Evolutionary conservation across 2,329 filamentous ascomycete genomes (phyloP).

Genomic region (Ploettnerulaceae sp.): DNA sequence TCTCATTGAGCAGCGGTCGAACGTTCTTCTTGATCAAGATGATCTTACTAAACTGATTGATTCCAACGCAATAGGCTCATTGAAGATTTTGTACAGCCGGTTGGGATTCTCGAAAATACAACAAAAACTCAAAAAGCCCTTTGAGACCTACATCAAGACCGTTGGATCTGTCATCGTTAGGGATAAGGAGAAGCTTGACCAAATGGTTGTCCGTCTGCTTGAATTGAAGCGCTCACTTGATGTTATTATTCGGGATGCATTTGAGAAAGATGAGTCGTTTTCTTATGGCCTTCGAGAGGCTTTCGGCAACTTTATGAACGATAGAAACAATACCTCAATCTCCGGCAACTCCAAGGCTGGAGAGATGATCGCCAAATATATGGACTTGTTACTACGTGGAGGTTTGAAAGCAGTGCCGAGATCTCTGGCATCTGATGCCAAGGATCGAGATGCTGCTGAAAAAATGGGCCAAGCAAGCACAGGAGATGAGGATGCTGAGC

Average conservation of each 20-base stretch:
- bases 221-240: constrained; percentile 77
- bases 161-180: constrained; percentile 75
- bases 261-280: constrained; percentile 71
- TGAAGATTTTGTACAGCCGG: constrained; percentile 74
- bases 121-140: constrained; percentile 63
- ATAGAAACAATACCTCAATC: constrained; percentile 63
- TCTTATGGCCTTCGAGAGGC: constrained; percentile 75
- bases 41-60: constrained; percentile 71
- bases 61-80: constrained; percentile 60
- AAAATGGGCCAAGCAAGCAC: constrained; percentile 61
- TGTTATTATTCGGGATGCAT: constrained; percentile 69
- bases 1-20: constrained; percentile 64
- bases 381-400: constrained; percentile 82
- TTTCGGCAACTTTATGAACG: constrained; percentile 90
- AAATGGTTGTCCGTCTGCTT: constrained; percentile 82
- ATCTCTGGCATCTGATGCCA: constrained; percentile 57
- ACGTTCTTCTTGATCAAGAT: constrained; percentile 58
- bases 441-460: constrained; percentile 53
- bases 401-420: constrained; percentile 79
- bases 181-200: constrained; percentile 69
- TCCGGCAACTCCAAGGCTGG: constrained; percentile 90
- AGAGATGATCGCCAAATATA: constrained; percentile 97
- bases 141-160: constrained; percentile 71
- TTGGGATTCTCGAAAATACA: constrained; percentile 69
- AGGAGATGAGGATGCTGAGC: constrained; percentile 84